phyloP scores from a whole-genome alignment of 495 filamentous ascomycete species.

The Schizothecium vesticola region DNA sequence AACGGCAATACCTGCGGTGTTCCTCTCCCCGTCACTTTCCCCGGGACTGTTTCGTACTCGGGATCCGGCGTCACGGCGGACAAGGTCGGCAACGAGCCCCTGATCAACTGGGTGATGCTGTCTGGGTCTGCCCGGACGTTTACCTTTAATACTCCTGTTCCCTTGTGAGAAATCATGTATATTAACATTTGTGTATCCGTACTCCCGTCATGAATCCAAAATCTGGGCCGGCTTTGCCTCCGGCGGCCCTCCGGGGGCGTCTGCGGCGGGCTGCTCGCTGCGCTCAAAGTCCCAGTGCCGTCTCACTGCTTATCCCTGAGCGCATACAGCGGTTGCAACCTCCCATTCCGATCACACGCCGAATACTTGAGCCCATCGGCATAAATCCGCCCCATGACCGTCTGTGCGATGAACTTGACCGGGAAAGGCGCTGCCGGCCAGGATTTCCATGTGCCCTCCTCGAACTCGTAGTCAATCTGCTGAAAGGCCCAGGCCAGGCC shows the following conservation, averaged over 20 bases:
- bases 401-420: slow-evolving; percentile 21
- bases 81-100: slow-evolving; percentile 51
- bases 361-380: slow-evolving; percentile 30
- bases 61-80: slow-evolving; percentile 45
- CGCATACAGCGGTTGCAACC: slow-evolving; percentile 23
- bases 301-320: background rate
- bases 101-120: slow-evolving; percentile 53
- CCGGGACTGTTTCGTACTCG: slow-evolving; percentile 32
- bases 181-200: background rate
- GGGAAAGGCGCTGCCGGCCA: slow-evolving; percentile 30
- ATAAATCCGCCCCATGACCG: slow-evolving; percentile 26
- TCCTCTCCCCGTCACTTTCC: slow-evolving; percentile 53
- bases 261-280: background rate
- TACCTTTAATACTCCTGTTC: slow-evolving; percentile 44
- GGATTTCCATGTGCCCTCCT: slow-evolving; percentile 27
- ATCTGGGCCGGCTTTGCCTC: background rate
- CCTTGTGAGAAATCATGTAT: slow-evolving; percentile 1
- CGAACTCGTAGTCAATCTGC: slow-evolving; percentile 41
- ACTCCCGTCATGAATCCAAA: background rate
- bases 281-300: background rate
- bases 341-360: slow-evolving; percentile 25
- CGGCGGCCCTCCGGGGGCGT: background rate
- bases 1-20: slow-evolving; percentile 45
- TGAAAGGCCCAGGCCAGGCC: slow-evolving; percentile 27
- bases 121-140: slow-evolving; percentile 48